Base-by-base conservation (phyloP, 306 rosid genomes). In the Casuarina cunninghamiana region DNA sequence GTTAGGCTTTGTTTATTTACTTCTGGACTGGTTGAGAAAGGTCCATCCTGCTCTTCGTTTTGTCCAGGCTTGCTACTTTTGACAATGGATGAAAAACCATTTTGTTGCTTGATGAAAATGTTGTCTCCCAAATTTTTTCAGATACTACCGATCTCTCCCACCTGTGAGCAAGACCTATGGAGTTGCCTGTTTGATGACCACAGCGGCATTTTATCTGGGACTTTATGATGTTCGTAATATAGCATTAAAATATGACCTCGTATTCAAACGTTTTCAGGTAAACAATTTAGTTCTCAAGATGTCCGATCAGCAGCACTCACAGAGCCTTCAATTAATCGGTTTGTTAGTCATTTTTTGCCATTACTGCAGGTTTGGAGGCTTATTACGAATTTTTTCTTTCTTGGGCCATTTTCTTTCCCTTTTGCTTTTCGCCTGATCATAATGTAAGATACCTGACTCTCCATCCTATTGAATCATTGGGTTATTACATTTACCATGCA, bases 161-260 rank as follows among this genome's bases (percentile, higher is more conserved):
- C 97, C 97, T 1, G 96, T 93, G 74, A 90, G 96, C 90, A 90
- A 90, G 87, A 7, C 73, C 70, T 87, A 84, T 83, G 90, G 92
- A 77, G 93, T 87, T 75, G 78, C 89, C 15, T 89, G 97, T 85
- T 85, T 90, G 68, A 90, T 90, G 92, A 79, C 90, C 49, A 80
- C 89, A 10, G 21, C 83, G 70, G 92, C 97, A 37, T 80, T 38
- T 32, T 83, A 87, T 79, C 83, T 90, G 19, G 53, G 78, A 42
- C 84, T 89, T 10, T 83, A 83, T 81, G 0, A 79, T 53, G 46
- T 19, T 21, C 0, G 0, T 44, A 87, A 4, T 80, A 87, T 92
- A 80, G 55, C 82, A 41, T 83, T 90, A 7, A 0, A 17, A 9
- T 90, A 90, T 85, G 83, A 78, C 50, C 78, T 71, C 5, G 89